Conservation (phyloP, 2,329 filamentous ascomycete genomes). For the Colletotrichum cereale region DNA sequence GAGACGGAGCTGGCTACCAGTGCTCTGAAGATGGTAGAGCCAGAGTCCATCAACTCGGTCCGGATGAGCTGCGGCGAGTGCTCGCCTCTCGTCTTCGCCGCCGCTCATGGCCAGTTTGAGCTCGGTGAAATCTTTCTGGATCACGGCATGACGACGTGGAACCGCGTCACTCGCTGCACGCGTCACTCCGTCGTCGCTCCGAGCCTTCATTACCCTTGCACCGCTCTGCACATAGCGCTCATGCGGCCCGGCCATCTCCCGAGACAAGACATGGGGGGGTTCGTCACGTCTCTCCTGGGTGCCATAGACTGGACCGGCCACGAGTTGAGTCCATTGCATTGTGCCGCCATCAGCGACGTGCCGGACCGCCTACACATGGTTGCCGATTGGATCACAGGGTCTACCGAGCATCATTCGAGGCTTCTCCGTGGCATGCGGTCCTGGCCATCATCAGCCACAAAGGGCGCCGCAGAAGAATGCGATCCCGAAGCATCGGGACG, state of each 20-base stretch:
- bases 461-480: not conserved
- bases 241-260: not conserved
- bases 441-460: not conserved
- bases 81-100: conserved; percentile 9
- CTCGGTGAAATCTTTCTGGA: not conserved
- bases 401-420: not conserved
- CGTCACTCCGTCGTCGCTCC: not conserved
- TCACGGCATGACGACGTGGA: conserved; percentile 4
- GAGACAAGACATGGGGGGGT: not conserved
- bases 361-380: not conserved
- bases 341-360: not conserved
- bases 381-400: not conserved
- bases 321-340: not conserved
- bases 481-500: not conserved
- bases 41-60: not conserved
- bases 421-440: not conserved
- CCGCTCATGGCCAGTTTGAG: not conserved
- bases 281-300: not conserved
- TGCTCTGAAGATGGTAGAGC: not conserved
- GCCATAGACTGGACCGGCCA: not conserved
- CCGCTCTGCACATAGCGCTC: not conserved
- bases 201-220: not conserved
- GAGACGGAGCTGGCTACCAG: not conserved
- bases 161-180: not conserved
- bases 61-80: conserved; percentile 17